A percentile compares a stretch with the other conserved stretches of the same genome.
phyloP scores from a whole-genome alignment of 169 alveolate species.

The Perkinsus chesapeaki region DNA sequence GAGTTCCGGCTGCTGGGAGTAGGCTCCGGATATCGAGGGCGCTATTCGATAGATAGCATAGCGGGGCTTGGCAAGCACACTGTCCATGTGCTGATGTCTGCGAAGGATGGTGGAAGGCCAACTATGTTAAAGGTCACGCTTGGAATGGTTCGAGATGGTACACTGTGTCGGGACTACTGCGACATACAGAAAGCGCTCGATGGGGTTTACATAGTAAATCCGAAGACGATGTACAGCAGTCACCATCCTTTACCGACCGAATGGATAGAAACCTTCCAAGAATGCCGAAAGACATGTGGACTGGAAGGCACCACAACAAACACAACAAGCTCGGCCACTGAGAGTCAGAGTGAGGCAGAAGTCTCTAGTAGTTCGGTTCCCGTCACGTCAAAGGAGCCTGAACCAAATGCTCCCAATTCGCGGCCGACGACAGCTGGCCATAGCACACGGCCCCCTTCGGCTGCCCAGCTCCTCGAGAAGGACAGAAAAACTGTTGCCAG shows the following conservation, averaged over 20 bases:
- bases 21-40: background rate
- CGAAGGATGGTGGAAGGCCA: background rate
- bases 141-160: background rate
- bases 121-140: background rate
- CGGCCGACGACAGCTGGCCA: background rate
- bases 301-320: background rate
- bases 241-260: background rate
- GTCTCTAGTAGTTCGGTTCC: background rate
- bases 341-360: background rate
- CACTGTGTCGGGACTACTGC: background rate
- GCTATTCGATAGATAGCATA: background rate
- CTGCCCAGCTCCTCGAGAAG: background rate
- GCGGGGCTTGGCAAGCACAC: background rate
- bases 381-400: background rate
- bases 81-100: background rate
- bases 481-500: background rate
- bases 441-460: background rate
- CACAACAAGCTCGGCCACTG: background rate
- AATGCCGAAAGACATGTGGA: background rate
- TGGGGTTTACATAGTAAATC: background rate
- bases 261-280: background rate
- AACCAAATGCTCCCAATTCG: background rate
- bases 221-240: background rate
- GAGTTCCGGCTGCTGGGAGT: background rate
- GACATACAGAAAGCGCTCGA: background rate